Percentiles rank a stretch among this genome's conserved stretches.
Conservation (phyloP, 2,329 filamentous ascomycete genomes). For the Aureobasidium sp. region DNA sequence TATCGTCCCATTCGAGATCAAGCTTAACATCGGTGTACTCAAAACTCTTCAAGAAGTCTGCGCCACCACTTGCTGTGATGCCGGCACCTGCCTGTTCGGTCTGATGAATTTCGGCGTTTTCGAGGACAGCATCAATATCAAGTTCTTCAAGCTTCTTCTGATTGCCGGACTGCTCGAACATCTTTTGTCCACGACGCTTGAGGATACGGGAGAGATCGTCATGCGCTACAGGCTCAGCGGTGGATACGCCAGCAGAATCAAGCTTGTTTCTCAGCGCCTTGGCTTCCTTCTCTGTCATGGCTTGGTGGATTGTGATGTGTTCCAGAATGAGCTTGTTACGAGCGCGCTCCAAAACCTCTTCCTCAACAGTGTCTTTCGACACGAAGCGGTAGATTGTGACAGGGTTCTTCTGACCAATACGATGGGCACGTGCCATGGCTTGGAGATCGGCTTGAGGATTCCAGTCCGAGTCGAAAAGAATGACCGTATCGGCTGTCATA, state of each 20-base stretch:
- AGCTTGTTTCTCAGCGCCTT: conserved; percentile 79
- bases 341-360: conserved; percentile 92
- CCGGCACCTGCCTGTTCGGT: conserved; percentile 92
- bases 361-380: conserved; percentile 96
- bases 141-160: conserved; percentile 95
- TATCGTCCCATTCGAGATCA: conserved; percentile 94
- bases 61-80: conserved; percentile 90
- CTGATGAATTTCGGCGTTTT: conserved; percentile 94
- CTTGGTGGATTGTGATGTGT: conserved; percentile 93
- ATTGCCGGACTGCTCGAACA: conserved; percentile 97
- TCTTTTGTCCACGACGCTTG: conserved; percentile 96
- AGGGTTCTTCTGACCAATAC: conserved; percentile 92
- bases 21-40: conserved; percentile 98
- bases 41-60: conserved; percentile 83
- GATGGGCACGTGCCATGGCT: conserved; percentile 95
- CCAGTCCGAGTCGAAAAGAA: conserved; percentile 98
- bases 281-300: conserved; percentile 87
- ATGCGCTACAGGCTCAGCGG: conserved; percentile 76
- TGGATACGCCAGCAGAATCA: conserved; percentile 49
- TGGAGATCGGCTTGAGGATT: conserved; percentile 97
- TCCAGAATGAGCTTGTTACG: conserved; percentile 96
- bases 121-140: conserved; percentile 93
- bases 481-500: conserved; percentile 96
- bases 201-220: conserved; percentile 95
- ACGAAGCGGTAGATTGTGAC: conserved; percentile 95